Evolutionary conservation across 2,329 filamentous ascomycete genomes (phyloP).

Genomic region (Exophiala sp.): DNA sequence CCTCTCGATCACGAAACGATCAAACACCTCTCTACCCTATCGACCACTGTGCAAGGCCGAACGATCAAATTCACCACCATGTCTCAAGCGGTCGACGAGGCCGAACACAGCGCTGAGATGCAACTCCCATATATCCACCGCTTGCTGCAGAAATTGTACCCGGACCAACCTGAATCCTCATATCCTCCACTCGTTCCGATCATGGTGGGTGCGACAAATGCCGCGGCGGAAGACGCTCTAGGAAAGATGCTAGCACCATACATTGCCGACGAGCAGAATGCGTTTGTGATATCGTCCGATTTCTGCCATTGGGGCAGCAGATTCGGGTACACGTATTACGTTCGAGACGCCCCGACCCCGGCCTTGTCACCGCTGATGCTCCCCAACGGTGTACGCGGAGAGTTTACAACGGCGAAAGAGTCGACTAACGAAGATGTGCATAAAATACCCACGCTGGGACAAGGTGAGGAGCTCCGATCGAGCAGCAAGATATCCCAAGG

Average conservation of each 20-base stretch:
- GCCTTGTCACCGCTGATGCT: conserved; percentile 41
- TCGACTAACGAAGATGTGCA: conserved; percentile 30
- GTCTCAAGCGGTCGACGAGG: conserved; percentile 60
- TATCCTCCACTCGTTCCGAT: conserved; percentile 79
- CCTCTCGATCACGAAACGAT: conserved; percentile 43
- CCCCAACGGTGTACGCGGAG: conserved; percentile 28
- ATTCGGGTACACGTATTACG: conserved; percentile 80
- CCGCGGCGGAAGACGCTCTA: conserved; percentile 59
- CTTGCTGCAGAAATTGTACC: conserved; percentile 52
- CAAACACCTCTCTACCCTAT: conserved; percentile 32
- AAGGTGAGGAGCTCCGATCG: conserved; percentile 21
- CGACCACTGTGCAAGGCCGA: conserved; percentile 28
- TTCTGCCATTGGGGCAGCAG: conserved; percentile 93
- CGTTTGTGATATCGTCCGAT: conserved; percentile 87
- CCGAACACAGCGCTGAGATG: conserved; percentile 94
- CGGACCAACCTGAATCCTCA: conserved; percentile 45
- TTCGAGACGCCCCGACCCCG: conserved; percentile 44
- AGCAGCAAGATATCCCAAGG: conserved; percentile 14
- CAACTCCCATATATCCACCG: conserved; percentile 92
- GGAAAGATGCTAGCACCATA: conserved; percentile 71
- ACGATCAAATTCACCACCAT: conserved; percentile 48
- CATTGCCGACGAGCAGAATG: conserved; percentile 62
- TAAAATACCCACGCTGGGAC: conserved; percentile 24
- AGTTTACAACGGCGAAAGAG: conserved; percentile 22
- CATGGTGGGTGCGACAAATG: conserved; percentile 69